Conservation (phyloP, 2,329 filamentous ascomycete genomes). For the Sporothrix dimorphospora region DNA sequence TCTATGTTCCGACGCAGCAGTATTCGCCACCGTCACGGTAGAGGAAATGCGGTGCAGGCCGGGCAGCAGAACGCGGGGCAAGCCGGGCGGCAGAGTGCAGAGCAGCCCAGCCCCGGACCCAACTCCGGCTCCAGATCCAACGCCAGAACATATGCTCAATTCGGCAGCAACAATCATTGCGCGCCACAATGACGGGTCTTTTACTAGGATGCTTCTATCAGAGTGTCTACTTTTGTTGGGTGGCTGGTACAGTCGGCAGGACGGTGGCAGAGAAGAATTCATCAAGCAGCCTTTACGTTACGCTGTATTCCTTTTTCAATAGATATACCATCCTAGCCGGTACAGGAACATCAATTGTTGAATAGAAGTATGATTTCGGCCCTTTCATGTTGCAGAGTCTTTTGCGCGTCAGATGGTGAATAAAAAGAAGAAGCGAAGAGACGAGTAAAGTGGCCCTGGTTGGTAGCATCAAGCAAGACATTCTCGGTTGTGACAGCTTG, state of each 20-base stretch:
- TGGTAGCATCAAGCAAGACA: neutral
- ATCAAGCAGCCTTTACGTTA: neutral
- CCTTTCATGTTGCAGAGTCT: neutral
- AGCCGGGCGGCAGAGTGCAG: neutral
- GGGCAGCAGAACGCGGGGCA: neutral
- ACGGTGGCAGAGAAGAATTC: neutral
- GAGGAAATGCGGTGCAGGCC: neutral
- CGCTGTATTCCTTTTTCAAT: neutral
- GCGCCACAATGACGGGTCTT: no score
- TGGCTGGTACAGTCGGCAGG: neutral
- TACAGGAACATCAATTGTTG: neutral
- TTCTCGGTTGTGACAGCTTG: neutral
- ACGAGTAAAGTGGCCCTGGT: neutral
- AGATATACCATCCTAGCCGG: neutral
- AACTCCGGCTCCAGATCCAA: no score
- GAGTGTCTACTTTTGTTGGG: no score
- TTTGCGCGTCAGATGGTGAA: neutral
- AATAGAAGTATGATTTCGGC: neutral
- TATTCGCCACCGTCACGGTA: neutral
- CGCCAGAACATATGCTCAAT: no score
- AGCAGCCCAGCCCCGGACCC: no score
- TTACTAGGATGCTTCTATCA: no score
- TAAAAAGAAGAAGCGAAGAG: neutral
- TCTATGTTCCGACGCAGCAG: neutral
- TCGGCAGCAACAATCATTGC: no score